Evolutionary conservation across 257 asterid species (phyloP).

Genomic region (Jasminum sambac): DNA sequence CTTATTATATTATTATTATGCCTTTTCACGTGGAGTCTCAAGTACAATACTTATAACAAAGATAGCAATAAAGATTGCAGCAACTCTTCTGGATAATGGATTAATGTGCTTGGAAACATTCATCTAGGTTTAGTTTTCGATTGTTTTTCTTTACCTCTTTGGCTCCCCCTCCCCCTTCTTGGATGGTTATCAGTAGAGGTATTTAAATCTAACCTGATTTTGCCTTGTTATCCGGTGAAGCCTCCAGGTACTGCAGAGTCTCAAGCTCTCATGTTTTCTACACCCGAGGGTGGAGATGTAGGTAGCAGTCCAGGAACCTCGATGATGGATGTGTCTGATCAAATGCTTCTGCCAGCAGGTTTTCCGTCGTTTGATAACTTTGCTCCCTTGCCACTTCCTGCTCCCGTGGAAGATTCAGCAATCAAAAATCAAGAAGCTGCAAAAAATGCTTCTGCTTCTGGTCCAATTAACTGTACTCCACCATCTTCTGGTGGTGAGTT

Average conservation of each 20-base stretch:
- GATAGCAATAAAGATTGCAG: background rate
- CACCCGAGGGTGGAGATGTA: constrained; percentile 75
- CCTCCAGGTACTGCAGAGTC: constrained; percentile 95
- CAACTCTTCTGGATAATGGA: background rate
- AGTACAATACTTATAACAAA: background rate
- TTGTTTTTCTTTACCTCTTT: constrained; percentile 3
- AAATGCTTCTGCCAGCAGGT: constrained; percentile 70
- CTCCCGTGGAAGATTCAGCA: constrained; percentile 57
- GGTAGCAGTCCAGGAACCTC: constrained; percentile 76
- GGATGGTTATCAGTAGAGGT: background rate
- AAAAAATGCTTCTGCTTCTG: constrained; percentile 43
- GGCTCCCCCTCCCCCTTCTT: background rate
- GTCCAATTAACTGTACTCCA: constrained; percentile 43
- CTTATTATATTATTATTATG: background rate
- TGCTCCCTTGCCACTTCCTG: constrained; percentile 57
- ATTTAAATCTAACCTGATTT: constrained; percentile 17
- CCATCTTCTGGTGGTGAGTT: constrained; percentile 65
- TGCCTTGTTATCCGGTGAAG: constrained; percentile 53
- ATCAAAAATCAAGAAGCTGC: constrained; percentile 61
- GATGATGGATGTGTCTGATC: constrained; percentile 85
- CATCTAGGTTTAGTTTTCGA: background rate
- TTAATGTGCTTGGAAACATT: background rate
- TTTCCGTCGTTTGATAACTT: constrained; percentile 70
- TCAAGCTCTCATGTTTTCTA: constrained; percentile 54
- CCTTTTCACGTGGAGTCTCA: background rate